These are phyloP conservation scores for Puya raimondii DNA, from an alignment of 176 grass and related monocot genomes.

Conservation along the genomic window DNA sequence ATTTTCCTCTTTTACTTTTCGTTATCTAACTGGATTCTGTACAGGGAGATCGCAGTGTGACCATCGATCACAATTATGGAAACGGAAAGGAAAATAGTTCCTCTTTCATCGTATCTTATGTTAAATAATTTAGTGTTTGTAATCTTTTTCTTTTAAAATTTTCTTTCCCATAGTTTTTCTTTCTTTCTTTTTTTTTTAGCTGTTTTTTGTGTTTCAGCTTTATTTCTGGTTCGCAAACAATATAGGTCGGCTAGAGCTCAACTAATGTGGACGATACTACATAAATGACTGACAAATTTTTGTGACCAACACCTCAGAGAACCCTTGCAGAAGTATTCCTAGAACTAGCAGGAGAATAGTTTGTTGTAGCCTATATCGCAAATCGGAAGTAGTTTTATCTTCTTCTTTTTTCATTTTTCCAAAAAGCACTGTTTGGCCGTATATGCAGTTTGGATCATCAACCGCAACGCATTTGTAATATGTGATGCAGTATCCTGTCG, in stretches of 20 bases:
- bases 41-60: neutral
- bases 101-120: neutral
- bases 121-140: neutral
- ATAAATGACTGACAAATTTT: too few relatives aligned
- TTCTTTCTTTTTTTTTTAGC: neutral
- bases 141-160: neutral
- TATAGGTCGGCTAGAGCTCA: neutral
- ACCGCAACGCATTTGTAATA: too few relatives aligned
- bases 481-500: too few relatives aligned
- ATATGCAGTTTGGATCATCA: too few relatives aligned
- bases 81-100: neutral
- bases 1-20: neutral
- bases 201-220: neutral
- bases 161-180: neutral
- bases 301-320: too few relatives aligned
- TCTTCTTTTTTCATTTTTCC: too few relatives aligned
- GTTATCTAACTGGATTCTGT: slow-evolving; percentile 9
- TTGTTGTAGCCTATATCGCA: too few relatives aligned
- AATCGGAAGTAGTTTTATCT: too few relatives aligned
- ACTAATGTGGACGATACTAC: neutral
- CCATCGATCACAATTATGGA: neutral
- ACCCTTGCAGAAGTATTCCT: too few relatives aligned
- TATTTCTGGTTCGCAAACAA: neutral
- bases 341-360: too few relatives aligned
- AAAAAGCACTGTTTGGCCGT: too few relatives aligned